phyloP scores from a whole-genome alignment of 305 asterid species.

The Fraxinus sp. region DNA sequence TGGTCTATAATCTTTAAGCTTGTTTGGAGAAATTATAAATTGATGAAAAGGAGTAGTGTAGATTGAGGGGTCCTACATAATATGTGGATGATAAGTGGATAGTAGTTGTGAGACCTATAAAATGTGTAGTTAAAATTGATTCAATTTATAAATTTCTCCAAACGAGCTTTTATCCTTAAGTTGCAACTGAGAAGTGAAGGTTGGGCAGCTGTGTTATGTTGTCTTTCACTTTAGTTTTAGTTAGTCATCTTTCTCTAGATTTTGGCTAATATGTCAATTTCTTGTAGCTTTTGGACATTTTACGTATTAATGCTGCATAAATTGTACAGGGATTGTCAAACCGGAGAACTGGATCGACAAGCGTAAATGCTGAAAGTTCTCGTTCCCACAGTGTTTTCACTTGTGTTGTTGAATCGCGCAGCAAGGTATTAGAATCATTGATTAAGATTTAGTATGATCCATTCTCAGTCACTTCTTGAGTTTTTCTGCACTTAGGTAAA shows the following conservation, averaged over 20 bases:
- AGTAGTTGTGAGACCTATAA: neutral
- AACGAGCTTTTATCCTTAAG: neutral
- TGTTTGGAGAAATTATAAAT: neutral
- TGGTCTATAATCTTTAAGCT: neutral
- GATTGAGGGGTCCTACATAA: neutral
- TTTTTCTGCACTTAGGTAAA: constrained; percentile 24
- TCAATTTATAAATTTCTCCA: neutral
- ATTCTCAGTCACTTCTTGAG: neutral
- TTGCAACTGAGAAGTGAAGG: constrained; percentile 5
- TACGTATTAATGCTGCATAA: constrained; percentile 22
- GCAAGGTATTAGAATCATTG: constrained; percentile 62
- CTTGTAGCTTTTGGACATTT: constrained; percentile 18
- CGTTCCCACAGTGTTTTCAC: constrained; percentile 99
- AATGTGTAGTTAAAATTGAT: neutral
- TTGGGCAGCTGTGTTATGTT: constrained; percentile 8
- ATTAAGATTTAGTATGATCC: neutral
- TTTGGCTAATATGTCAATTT: constrained; percentile 7
- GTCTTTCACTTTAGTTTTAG: constrained; percentile 5
- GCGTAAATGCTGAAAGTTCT: constrained; percentile 94
- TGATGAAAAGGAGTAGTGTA: neutral
- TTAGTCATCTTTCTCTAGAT: neutral
- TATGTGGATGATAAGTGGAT: neutral
- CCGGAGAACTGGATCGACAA: constrained; percentile 88
- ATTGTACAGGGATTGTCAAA: constrained; percentile 78
- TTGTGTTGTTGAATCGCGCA: constrained; percentile 92